Conservation (phyloP, 768 basidiomycete genomes). For the Termitomyces sp. region DNA sequence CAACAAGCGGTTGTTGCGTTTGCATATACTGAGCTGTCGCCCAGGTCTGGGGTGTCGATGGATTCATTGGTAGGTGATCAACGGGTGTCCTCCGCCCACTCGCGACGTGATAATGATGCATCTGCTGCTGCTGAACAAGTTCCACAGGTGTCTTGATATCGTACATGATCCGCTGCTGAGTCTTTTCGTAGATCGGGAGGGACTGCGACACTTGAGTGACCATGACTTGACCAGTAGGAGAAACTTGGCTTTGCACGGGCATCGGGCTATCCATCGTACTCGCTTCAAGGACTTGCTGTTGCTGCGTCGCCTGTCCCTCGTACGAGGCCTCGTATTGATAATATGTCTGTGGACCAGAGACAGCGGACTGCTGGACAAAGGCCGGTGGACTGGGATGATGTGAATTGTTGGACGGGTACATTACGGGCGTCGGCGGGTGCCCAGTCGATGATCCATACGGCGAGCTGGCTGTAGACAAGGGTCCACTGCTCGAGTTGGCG, state of each 20-base stretch:
- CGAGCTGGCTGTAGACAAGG: constrained; percentile 24
- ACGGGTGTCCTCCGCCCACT: neutral
- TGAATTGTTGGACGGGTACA: constrained; percentile 15
- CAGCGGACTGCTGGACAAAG: constrained; percentile 17
- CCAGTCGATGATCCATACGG: constrained; percentile 24
- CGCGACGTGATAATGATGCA: constrained; percentile 8
- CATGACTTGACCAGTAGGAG: neutral
- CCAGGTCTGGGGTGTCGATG: constrained; percentile 7
- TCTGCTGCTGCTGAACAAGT: constrained; percentile 16
- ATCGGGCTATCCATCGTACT: constrained; percentile 17
- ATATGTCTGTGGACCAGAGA: constrained; percentile 14
- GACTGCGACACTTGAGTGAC: constrained; percentile 5
- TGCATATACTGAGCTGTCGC: constrained; percentile 6
- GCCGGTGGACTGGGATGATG: constrained; percentile 24
- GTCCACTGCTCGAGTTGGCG: constrained; percentile 18
- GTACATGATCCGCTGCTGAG: constrained; percentile 18
- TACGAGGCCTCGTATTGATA: constrained; percentile 20
- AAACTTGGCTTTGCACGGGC: constrained; percentile 2
- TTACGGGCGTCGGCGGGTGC: constrained; percentile 23
- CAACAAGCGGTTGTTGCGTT: neutral
- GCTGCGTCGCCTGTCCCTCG: constrained; percentile 11
- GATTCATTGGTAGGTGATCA: neutral
- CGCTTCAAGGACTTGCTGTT: constrained; percentile 10
- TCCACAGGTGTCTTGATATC: constrained; percentile 27
- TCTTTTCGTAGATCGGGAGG: constrained; percentile 21